Conservation (phyloP, 140 eudicot species). For the Oenanthe javanica region DNA sequence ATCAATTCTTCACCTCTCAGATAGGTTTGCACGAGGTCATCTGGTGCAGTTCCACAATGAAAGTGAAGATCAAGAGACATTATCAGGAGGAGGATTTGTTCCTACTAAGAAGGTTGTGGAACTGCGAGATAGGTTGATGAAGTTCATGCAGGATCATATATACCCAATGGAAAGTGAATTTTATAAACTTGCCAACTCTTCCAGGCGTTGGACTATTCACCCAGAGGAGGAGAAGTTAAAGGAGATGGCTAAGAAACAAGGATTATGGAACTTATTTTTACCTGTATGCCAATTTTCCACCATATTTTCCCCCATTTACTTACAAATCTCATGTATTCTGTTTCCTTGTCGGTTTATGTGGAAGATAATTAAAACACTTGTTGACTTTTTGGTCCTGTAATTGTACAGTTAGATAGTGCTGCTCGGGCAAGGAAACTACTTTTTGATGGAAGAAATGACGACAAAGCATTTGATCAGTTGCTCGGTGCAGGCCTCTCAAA, state of each 20-base stretch:
- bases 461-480: conserved; percentile 33
- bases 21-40: conserved; percentile 24
- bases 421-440: conserved; percentile 70
- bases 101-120: conserved; percentile 61
- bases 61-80: conserved; percentile 23
- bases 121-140: conserved; percentile 55
- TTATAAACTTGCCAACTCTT: conserved; percentile 57
- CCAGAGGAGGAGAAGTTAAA: conserved; percentile 87
- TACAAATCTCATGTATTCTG: neutral
- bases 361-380: neutral
- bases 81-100: conserved; percentile 44
- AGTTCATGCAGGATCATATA: conserved; percentile 66
- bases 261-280: conserved; percentile 88
- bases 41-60: conserved; percentile 21
- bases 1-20: conserved; percentile 22
- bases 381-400: neutral
- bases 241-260: conserved; percentile 78
- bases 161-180: conserved; percentile 79
- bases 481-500: conserved; percentile 94
- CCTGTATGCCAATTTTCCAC: conserved; percentile 49
- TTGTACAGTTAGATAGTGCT: conserved; percentile 74
- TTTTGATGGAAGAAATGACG: conserved; percentile 36
- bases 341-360: neutral
- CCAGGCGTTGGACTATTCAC: conserved; percentile 80
- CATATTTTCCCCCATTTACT: neutral